Percentiles rank a stretch among this genome's conserved stretches.
Conservation (phyloP, 352 stramenopile genomes). For the Globisporangium okanoganense region DNA sequence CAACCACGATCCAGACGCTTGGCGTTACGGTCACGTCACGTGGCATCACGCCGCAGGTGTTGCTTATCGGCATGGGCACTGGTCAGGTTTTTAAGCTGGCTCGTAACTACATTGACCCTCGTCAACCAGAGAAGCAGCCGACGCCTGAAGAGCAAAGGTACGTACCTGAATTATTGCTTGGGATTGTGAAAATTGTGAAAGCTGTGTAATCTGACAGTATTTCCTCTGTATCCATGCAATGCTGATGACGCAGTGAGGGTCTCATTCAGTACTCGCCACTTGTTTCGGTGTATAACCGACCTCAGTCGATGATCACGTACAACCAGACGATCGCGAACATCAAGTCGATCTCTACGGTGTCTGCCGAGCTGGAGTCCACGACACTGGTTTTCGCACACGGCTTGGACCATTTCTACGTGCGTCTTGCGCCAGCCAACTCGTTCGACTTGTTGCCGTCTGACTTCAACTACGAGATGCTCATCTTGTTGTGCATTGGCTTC, state of each 20-base stretch:
- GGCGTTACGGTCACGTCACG: conserved; percentile 90
- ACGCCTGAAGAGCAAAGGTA: conserved; percentile 76
- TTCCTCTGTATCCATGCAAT: background rate
- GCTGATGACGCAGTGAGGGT: conserved; percentile 48
- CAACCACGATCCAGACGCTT: conserved; percentile 86
- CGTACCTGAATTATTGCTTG: conserved; percentile 6
- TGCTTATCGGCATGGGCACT: conserved; percentile 91
- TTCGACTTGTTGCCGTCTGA: conserved; percentile 96
- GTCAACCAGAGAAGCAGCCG: conserved; percentile 90
- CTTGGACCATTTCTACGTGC: conserved; percentile 93
- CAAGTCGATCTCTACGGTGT: conserved; percentile 53
- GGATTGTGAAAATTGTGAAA: too few relatives aligned
- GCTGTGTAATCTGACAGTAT: background rate
- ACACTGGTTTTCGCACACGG: conserved; percentile 92
- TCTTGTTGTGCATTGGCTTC: conserved; percentile 88
- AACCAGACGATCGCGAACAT: conserved; percentile 87
- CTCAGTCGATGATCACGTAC: conserved; percentile 88
- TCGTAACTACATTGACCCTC: conserved; percentile 91
- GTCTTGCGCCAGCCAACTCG: conserved; percentile 90
- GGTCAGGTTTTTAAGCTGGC: conserved; percentile 93
- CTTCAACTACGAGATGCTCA: conserved; percentile 94
- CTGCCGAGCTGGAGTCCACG: conserved; percentile 93
- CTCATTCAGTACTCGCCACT: conserved; percentile 88
- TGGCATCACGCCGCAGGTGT: conserved; percentile 94
- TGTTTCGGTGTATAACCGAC: conserved; percentile 85